Percentiles rank a stretch among this genome's conserved stretches.
These are phyloP conservation scores for Yamadazyma scolyti DNA, from an alignment of 805 yeast genomes.

Conservation along the genomic window DNA sequence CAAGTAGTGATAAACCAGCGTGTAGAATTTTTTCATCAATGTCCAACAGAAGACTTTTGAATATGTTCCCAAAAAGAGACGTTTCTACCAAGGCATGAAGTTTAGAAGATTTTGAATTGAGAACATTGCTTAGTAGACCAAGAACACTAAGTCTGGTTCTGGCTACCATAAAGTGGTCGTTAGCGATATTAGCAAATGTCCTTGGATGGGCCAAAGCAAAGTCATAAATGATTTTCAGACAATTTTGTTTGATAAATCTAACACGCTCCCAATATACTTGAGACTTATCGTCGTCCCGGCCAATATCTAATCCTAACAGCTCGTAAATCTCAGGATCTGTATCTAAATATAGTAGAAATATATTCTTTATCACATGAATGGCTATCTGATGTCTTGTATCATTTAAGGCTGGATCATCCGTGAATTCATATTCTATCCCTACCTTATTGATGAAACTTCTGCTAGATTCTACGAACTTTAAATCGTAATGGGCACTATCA, in stretches of 20 bases:
- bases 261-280: slow-evolving; percentile 45
- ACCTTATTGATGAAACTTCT: slow-evolving; percentile 23
- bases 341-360: slow-evolving; percentile 25
- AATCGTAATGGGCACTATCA: slow-evolving; percentile 54
- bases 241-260: slow-evolving; percentile 46
- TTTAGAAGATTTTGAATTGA: slow-evolving; percentile 22
- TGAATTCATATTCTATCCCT: slow-evolving; percentile 11
- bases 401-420: slow-evolving; percentile 19
- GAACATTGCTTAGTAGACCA: slow-evolving; percentile 31
- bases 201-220: slow-evolving; percentile 39
- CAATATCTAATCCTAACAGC: slow-evolving; percentile 13
- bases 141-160: slow-evolving; percentile 35
- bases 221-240: slow-evolving; percentile 34
- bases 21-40: slow-evolving; percentile 35
- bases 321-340: slow-evolving; percentile 8
- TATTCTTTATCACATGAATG: slow-evolving; percentile 15
- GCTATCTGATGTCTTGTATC: slow-evolving; percentile 19
- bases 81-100: slow-evolving; percentile 29
- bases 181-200: slow-evolving; percentile 32
- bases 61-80: slow-evolving; percentile 31
- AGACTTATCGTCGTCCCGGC: slow-evolving; percentile 16
- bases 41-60: slow-evolving; percentile 41
- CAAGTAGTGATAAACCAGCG: slow-evolving; percentile 26
- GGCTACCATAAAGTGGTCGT: slow-evolving; percentile 29
- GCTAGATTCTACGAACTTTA: slow-evolving; percentile 31